A percentile compares a stretch with the other conserved stretches of the same genome.
Evolutionary conservation across 2,329 filamentous ascomycete genomes (phyloP).

Genomic region (Magnaporthiopsis rhizophila): DNA sequence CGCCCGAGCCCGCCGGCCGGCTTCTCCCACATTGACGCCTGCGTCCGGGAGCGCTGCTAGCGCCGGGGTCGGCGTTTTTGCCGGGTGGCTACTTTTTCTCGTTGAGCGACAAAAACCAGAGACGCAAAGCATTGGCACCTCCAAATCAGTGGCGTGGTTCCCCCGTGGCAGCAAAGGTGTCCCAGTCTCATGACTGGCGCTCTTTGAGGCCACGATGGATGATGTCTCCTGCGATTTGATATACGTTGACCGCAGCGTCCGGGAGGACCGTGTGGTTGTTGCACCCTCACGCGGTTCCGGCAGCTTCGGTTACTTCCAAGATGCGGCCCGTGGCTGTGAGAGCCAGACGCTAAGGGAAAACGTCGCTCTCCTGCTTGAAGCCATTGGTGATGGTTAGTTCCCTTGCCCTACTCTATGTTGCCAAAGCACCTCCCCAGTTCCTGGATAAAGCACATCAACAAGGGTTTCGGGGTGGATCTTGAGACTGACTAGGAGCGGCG

Average conservation of each 20-base stretch:
- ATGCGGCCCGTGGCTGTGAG: conserved; percentile 22
- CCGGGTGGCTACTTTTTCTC: not conserved
- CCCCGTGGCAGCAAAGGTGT: conserved; percentile 41
- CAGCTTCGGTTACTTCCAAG: conserved; percentile 11
- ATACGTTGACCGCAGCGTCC: conserved; percentile 49
- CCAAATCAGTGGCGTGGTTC: not conserved
- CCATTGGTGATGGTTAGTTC: conserved; percentile 46
- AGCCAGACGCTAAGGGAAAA: conserved; percentile 34
- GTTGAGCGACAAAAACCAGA: not conserved
- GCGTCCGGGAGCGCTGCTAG: too few relatives aligned
- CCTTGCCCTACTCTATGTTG: conserved; percentile 11
- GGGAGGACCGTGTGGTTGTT: conserved; percentile 35
- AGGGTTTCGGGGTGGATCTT: not conserved
- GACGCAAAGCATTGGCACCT: not conserved
- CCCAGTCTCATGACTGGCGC: conserved; percentile 54
- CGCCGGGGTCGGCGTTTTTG: not conserved
- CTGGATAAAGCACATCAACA: not conserved
- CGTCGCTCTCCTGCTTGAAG: conserved; percentile 40
- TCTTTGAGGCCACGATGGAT: conserved; percentile 48
- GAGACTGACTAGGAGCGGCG: conserved; percentile 1
- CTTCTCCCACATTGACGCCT: too few relatives aligned
- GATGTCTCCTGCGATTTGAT: conserved; percentile 49
- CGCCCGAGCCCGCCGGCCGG: too few relatives aligned
- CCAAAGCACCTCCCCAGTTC: not conserved
- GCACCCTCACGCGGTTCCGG: conserved; percentile 18